These are phyloP conservation scores for Oryza australiensis DNA, from an alignment of 176 grass and related monocot genomes.

Conservation along the genomic window DNA sequence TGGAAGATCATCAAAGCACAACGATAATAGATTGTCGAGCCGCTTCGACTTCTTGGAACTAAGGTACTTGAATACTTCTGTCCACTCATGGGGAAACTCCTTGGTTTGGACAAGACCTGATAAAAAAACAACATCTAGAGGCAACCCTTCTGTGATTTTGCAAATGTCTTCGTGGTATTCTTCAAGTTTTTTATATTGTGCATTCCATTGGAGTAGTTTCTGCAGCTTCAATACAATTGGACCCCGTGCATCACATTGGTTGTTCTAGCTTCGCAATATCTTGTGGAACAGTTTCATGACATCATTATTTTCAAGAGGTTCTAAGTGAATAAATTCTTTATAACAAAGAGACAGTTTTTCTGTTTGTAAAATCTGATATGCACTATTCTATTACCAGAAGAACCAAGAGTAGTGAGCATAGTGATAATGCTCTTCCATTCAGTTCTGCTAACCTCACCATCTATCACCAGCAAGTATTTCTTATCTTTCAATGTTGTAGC, in stretches of 20 bases:
- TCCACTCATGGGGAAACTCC: not conserved
- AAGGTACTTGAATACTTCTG: constrained; percentile 31
- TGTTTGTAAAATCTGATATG: constrained; percentile 4
- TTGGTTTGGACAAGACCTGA: constrained; percentile 35
- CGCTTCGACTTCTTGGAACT: too few species aligned
- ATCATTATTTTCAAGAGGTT: not conserved
- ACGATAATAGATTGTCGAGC: constrained; percentile 7
- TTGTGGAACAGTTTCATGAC: not conserved
- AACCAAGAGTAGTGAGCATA: not conserved
- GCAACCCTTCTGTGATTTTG: constrained; percentile 23
- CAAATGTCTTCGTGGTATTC: not conserved
- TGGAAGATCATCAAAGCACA: constrained; percentile 58
- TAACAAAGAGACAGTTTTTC: not conserved
- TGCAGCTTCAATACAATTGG: too few species aligned
- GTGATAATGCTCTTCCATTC: constrained; percentile 17
- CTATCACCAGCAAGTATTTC: constrained; percentile 20
- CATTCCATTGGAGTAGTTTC: not conserved
- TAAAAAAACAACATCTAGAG: constrained; percentile 29
- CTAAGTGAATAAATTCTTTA: not conserved
- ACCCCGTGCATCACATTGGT: too few species aligned
- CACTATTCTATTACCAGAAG: constrained; percentile 17
- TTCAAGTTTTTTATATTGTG: not conserved
- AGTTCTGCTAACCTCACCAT: constrained; percentile 27
- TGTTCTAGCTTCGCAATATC: too few species aligned
- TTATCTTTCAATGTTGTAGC: not conserved